Evolutionary conservation across 164 flowering plant species (phyloP), one percentile per base, ranked within the genome.

Genomic region (Vitis cinerea): DNA sequence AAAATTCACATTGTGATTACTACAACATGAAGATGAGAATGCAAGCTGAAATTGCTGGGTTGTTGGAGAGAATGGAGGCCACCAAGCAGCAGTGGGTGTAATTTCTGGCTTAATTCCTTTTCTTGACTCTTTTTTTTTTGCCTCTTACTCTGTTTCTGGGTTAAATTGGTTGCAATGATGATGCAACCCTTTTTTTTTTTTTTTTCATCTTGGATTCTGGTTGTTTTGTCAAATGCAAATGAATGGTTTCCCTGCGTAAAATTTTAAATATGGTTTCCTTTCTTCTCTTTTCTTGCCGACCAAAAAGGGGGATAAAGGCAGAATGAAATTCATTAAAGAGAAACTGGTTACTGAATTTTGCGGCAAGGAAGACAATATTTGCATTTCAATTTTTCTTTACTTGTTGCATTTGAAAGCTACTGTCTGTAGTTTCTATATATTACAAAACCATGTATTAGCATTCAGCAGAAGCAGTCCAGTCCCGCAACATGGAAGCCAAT

Each of bases 1-100:
- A 95, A 75, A 83, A 79, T 66, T 86, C 93, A 0, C 97, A 89
- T 15, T 82, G 82, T 62, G 97, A 95, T 73, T 95, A 95, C 74
- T 85, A 81, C 78, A 86, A 93, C 15, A 93, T 95, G 98, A 95
- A 95, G 80, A 59, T 79, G 61, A 85, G 99, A 77, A 93, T 95
- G 98, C 92, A 90, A 74, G 82, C 88, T 30, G 97, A 95, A 78
- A 91, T 95, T 75, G 81, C 84, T 14, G 91, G 94, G 10, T 79
- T 95, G 80, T 70, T 89, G 78, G 83, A 90, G 77, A 87, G 97
- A 77, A 91, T 95, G 97, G 97, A 95, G 64, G 87, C 89, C 27
- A 90, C 97, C 64, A 95, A 91, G 79, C 87, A 91, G 73, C 89
- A 85, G 68, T 84, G 85, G 89, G 94, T 87, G 50, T 88, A 78